These are phyloP conservation scores for Xylaria castorea DNA, from an alignment of 495 filamentous ascomycete genomes.

Conservation along the genomic window DNA sequence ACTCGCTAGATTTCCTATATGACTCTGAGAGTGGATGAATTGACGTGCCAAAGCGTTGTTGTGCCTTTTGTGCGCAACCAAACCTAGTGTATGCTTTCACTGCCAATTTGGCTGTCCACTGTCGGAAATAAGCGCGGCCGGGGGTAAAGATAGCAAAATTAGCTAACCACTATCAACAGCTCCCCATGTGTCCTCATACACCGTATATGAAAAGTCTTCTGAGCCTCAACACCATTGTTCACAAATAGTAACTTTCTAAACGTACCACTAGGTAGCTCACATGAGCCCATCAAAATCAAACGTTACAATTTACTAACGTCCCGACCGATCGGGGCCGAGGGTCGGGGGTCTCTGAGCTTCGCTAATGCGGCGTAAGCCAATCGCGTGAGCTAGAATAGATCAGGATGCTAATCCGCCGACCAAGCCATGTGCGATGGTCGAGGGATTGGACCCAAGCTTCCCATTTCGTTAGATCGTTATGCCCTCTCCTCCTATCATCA, in stretches of 20 bases:
- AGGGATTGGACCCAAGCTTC: conserved; percentile 4
- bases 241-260: conserved; percentile 5
- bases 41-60: neutral
- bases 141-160: neutral
- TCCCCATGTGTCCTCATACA: neutral
- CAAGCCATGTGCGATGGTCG: neutral
- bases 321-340: neutral
- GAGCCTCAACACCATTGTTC: conserved; percentile 9
- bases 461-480: neutral
- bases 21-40: neutral
- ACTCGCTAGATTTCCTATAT: neutral
- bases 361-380: conserved; percentile 5
- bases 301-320: conserved; percentile 25
- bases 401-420: conserved; percentile 1
- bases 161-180: neutral
- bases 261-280: conserved; percentile 13
- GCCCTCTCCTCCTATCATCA: neutral
- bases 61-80: neutral
- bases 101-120: neutral
- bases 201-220: neutral
- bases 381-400: conserved; percentile 17
- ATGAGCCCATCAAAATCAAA: conserved; percentile 16
- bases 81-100: neutral
- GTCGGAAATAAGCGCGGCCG: neutral
- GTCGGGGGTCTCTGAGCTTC: neutral